Evolutionary conservation across 768 basidiomycete genomes (phyloP).

Genomic region (Tylopilus cervinicoccineus): DNA sequence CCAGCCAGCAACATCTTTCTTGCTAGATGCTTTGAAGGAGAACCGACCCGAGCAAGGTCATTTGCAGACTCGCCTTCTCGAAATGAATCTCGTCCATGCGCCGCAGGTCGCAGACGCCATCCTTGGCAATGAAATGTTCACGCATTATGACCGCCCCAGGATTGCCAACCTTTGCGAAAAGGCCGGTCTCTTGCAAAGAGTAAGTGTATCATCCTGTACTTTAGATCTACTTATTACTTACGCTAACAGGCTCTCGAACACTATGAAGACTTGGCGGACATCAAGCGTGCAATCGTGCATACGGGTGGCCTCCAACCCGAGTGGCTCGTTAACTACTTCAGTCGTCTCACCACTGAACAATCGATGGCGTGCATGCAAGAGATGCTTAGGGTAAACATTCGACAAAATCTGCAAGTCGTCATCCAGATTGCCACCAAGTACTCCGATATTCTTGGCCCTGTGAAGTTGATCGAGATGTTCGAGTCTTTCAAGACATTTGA

Average conservation of each 20-base stretch:
- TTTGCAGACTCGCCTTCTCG: constrained; percentile 91
- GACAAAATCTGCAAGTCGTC: constrained; percentile 94
- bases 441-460: constrained; percentile 94
- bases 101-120: constrained; percentile 99
- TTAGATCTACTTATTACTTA: constrained; percentile 4
- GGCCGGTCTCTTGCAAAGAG: constrained; percentile 91
- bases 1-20: constrained; percentile 96
- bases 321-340: constrained; percentile 98
- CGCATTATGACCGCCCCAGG: constrained; percentile 91
- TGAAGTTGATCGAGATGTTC: constrained; percentile 98
- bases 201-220: constrained; percentile 35
- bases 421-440: constrained; percentile 99
- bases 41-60: constrained; percentile 97
- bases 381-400: constrained; percentile 95
- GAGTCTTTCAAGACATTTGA: constrained; percentile 98
- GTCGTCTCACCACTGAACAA: constrained; percentile 93
- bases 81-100: constrained; percentile 97
- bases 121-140: constrained; percentile 97
- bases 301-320: constrained; percentile 80
- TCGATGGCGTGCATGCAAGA: constrained; percentile 95
- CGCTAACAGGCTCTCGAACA: constrained; percentile 88
- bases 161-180: constrained; percentile 99
- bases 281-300: constrained; percentile 97
- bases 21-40: constrained; percentile 96
- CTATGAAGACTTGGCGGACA: constrained; percentile 97